Evolutionary conservation across 768 basidiomycete genomes (phyloP), one percentile per base, ranked within the genome.

Genomic region (Gymnopilus dilepis): DNA sequence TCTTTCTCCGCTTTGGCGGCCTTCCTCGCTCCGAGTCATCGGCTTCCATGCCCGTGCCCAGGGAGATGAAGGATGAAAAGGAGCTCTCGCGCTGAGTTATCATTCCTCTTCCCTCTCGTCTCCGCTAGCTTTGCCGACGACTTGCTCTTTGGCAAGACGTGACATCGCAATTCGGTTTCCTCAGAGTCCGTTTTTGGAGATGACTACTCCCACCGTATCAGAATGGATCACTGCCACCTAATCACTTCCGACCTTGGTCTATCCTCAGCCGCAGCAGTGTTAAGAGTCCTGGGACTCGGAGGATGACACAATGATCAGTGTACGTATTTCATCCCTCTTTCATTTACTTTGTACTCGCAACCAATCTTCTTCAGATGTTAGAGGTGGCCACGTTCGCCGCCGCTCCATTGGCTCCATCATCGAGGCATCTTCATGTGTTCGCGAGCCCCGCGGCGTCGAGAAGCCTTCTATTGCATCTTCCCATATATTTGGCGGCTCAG

Each of bases 261-360:
- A 77, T 87, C 7, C 33, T 63, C 19, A 58, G 57, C 15, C 31
- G 3, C 40, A 21, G 47, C 30, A 55, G 76, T 28, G 71, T 74
- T 3, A 82, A 85, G 41, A 85, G 84, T 60, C 82, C 86, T 0
- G 73, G 74, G 45, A 81, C 80, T n/a, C n/a, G 63, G 91, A 92
- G 24, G 89, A 92, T 60, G 91, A 93, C 65, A 93, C 92, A 0
- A 91, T 92, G 90, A 88, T 93, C 45, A 85, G 83, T 40, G 90
- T 91, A 72, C 69, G 87, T 76, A 21, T 33, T 47, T 24, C 21
- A 11, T 8, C 43, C 28, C 41, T 3, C 15, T 30, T 8, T 73
- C 30, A 40, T 52, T 30, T 24, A 48, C 22, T 42, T 17, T 21
- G 53, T 38, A 26, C 26, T 43, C 50, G 70, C 41, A 48, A 21